Evolutionary conservation across 495 filamentous ascomycete genomes (phyloP), one percentile per base, ranked within the genome.

Genomic region (Penicillium arizonense): DNA sequence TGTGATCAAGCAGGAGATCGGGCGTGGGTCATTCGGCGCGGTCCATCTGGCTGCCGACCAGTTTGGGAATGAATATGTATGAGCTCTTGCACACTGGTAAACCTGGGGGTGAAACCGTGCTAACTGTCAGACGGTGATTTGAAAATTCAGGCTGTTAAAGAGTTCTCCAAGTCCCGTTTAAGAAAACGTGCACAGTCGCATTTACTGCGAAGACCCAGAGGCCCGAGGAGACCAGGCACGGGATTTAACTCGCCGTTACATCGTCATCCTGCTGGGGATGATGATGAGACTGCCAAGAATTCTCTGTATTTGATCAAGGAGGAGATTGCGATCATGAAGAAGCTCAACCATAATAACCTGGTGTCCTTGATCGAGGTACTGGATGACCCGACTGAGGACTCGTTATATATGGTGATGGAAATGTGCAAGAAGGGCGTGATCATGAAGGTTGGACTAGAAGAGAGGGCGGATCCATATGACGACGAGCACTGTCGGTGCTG

Each of bases 271-370:
- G 73, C 81, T 1, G 71, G 66, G 14, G 67, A 72, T 10, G 75
- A 77, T 41, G 72, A 72, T 21, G 73, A 81, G 51, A 85, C 85
- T 50, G 79, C 77, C n/a, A 82, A 85, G 42, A 93, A 96, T 62
- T 81, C 92, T 2, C 76, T 97, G 2, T 88, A 85, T 65, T 76
- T 97, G 40, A 98, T 98, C 65, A 89, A 88, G 53, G 90, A 96
- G 70, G 94, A 98, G 66, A 96, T 98, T 58, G 94, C 94, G 21
- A 96, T 98, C 64, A 97, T 98, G 89, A 98, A 98, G 76, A 97
- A 98, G 68, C 79, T 98, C 42, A 85, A 97, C 64, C 94, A 98
- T 58, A 84, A 81, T 36, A 98, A 98, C 67, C 74, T 98, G 35
- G 92, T 96, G n/a, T 85, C 86, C 28, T 74, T 98, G 28, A 87